phyloP scores from a whole-genome alignment of 73 alveolate genomes.

The Uronychia setigera region DNA sequence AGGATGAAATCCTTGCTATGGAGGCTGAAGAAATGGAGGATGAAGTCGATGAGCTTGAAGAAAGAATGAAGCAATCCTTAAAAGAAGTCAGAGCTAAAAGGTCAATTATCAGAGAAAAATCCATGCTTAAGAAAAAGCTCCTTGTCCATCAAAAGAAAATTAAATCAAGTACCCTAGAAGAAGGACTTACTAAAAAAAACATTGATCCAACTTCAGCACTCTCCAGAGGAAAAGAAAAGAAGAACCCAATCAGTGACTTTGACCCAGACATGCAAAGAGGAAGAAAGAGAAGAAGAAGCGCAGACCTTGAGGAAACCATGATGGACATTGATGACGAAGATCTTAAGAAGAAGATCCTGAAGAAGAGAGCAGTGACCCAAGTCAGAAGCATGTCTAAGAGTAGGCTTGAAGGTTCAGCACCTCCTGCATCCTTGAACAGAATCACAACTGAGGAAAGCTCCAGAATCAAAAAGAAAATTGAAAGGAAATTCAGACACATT shows the following conservation, averaged over 20 bases:
- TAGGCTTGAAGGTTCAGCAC: conserved; percentile 82
- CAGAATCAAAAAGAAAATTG: conserved; percentile 83
- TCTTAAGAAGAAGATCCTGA: conserved; percentile 4
- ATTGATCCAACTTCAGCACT: neutral
- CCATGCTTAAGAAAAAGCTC: conserved; percentile 35
- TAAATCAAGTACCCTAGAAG: conserved; percentile 23
- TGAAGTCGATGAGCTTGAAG: conserved; percentile 72
- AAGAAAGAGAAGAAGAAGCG: conserved; percentile 67
- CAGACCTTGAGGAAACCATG: conserved; percentile 52
- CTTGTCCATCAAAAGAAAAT: conserved; percentile 43
- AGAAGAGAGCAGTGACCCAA: conserved; percentile 23
- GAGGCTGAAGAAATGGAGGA: conserved; percentile 60
- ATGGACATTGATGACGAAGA: conserved; percentile 59
- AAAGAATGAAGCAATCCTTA: conserved; percentile 38
- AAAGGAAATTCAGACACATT: conserved; percentile 83
- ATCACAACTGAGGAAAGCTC: conserved; percentile 63
- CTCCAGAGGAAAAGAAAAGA: conserved; percentile 27
- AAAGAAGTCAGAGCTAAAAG: conserved; percentile 53
- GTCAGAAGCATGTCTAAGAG: conserved; percentile 62
- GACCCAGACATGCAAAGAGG: conserved; percentile 74
- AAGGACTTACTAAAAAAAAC: conserved; percentile 20
- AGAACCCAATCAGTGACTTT: conserved; percentile 61
- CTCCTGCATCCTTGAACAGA: conserved; percentile 53
- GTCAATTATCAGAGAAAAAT: conserved; percentile 13
- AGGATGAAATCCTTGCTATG: conserved; percentile 76